These are phyloP conservation scores for Candida qinlingensis DNA, from an alignment of 805 yeast species.

Conservation along the genomic window DNA sequence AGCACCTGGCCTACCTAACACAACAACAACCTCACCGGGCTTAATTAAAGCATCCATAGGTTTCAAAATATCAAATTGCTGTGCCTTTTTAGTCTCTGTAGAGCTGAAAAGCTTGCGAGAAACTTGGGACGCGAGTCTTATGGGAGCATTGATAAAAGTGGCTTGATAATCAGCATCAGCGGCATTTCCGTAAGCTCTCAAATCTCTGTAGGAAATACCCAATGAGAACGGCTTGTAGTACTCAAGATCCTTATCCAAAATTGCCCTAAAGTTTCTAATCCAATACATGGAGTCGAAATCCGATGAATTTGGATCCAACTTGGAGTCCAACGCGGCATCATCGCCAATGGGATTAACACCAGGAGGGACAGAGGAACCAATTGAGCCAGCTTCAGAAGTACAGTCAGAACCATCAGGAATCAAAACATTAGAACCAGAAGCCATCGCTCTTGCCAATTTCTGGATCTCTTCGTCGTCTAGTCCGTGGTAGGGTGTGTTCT, in stretches of 20 bases:
- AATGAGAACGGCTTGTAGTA: conserved; percentile 51
- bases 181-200: conserved; percentile 58
- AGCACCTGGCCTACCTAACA: conserved; percentile 75
- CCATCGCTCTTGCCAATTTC: too few relatives aligned
- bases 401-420: too few relatives aligned
- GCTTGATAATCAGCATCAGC: conserved; percentile 61
- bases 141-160: conserved; percentile 45
- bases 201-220: conserved; percentile 52
- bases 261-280: conserved; percentile 53
- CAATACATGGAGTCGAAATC: conserved; percentile 55
- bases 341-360: conserved; percentile 33
- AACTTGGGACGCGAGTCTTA: conserved; percentile 18
- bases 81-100: conserved; percentile 21
- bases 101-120: conserved; percentile 15
- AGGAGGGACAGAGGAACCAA: conserved; percentile 27
- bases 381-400: conserved; percentile 9
- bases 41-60: conserved; percentile 49
- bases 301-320: conserved; percentile 53
- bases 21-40: conserved; percentile 69
- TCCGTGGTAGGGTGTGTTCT: too few relatives aligned
- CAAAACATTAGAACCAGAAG: too few relatives aligned
- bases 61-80: conserved; percentile 40
- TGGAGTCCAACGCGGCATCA: conserved; percentile 30
- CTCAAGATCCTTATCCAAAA: conserved; percentile 52
- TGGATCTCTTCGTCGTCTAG: too few relatives aligned